These are phyloP conservation scores for Coemansia sp. DNA, from an alignment of 192 early-diverging fungal species.

Conservation along the genomic window DNA sequence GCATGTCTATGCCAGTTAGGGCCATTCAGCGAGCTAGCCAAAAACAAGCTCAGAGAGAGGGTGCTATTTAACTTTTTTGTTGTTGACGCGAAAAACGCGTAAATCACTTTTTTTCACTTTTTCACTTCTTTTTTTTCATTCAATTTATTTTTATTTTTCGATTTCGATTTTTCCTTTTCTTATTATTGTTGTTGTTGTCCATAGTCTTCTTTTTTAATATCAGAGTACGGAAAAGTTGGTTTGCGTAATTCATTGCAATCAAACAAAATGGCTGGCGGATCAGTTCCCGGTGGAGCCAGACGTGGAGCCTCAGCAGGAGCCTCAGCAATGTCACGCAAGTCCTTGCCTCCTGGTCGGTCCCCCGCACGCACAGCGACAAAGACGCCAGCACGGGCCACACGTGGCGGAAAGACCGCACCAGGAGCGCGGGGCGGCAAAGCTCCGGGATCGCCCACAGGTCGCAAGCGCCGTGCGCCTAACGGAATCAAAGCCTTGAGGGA, in stretches of 20 bases:
- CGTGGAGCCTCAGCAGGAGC: slow-evolving; percentile 21
- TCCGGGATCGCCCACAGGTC: slow-evolving; percentile 9
- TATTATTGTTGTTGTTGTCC: slow-evolving; percentile 4
- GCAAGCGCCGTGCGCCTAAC: slow-evolving; percentile 31
- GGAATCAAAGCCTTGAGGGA: slow-evolving; percentile 81
- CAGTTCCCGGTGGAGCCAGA: slow-evolving; percentile 24
- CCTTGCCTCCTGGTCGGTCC: slow-evolving; percentile 6
- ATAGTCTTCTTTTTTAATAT: too few species aligned
- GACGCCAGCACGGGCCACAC: slow-evolving; percentile 11
- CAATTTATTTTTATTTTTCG: background rate
- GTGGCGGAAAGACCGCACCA: slow-evolving; percentile 28
- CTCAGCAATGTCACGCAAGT: slow-evolving; percentile 30
- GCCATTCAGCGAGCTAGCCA: slow-evolving; percentile 43
- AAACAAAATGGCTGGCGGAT: slow-evolving; percentile 15
- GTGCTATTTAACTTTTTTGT: background rate
- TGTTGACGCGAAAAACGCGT: slow-evolving; percentile 9
- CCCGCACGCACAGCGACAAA: slow-evolving; percentile 1
- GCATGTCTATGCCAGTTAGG: slow-evolving; percentile 28
- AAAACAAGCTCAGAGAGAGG: slow-evolving; percentile 1
- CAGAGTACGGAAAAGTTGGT: background rate
- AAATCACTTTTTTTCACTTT: background rate
- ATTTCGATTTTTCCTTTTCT: slow-evolving; percentile 1
- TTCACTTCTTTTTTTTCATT: slow-evolving; percentile 4
- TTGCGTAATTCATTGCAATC: background rate
- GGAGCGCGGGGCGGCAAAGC: background rate